phyloP scores from a whole-genome alignment of 225 moss, liverwort and hornwort genomes.

The Takakia lepidozioides region DNA sequence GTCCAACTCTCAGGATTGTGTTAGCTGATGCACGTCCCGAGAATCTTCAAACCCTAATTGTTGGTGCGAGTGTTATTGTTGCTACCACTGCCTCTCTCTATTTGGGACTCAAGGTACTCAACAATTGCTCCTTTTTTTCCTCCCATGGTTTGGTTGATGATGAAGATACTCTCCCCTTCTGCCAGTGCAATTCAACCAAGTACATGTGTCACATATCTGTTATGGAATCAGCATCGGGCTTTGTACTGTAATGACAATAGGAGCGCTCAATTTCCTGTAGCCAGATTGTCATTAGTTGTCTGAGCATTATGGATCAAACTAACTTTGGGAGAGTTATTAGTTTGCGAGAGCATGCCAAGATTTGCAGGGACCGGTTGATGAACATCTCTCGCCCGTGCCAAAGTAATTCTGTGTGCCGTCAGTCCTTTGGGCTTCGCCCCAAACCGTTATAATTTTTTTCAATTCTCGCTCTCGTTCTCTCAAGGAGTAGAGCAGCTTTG shows the following conservation, averaged over 20 bases:
- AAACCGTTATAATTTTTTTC: too few relatives aligned
- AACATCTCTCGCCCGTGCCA: too few relatives aligned
- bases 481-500: not conserved
- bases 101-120: conserved; percentile 79
- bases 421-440: too few relatives aligned
- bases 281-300: not conserved
- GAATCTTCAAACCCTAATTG: conserved; percentile 76
- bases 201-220: too few relatives aligned
- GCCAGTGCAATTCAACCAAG: conserved; percentile 1
- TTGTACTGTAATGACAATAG: conserved; percentile 1
- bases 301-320: too few relatives aligned
- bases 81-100: conserved; percentile 82
- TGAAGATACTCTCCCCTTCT: not conserved
- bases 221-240: too few relatives aligned
- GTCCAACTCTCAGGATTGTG: conserved; percentile 22
- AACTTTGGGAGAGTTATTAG: too few relatives aligned
- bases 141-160: not conserved
- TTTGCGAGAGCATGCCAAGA: too few relatives aligned
- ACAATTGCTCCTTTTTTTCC: too few relatives aligned
- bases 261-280: not conserved
- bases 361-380: too few relatives aligned
- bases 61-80: conserved; percentile 76
- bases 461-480: too few relatives aligned
- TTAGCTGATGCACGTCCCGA: conserved; percentile 57
- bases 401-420: too few relatives aligned